Evolutionary conservation across 2,329 filamentous ascomycete genomes (phyloP).

Genomic region (Coniochaeta sp.): DNA sequence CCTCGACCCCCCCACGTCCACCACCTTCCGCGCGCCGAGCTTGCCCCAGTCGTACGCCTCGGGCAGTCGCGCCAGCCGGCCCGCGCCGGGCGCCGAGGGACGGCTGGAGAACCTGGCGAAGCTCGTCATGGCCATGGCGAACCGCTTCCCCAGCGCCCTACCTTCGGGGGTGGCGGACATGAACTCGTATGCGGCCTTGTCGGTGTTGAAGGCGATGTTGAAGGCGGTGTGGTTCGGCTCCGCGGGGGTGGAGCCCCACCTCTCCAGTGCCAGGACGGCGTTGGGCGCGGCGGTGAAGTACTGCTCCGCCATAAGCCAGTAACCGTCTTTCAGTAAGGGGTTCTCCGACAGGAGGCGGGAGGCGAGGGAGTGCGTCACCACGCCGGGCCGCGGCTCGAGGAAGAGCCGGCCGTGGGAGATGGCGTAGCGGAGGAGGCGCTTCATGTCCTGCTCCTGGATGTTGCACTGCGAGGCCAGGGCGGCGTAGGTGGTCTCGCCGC

Average conservation of each 20-base stretch:
- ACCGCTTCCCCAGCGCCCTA: background rate
- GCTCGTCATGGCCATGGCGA: constrained; percentile 4
- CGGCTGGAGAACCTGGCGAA: constrained; percentile 1
- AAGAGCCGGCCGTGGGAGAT: constrained; percentile 2
- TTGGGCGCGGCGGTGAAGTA: background rate
- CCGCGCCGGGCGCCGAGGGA: background rate
- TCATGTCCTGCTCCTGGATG: background rate
- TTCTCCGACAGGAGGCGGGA: background rate
- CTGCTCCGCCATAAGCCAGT: constrained; percentile 1
- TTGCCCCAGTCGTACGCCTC: background rate
- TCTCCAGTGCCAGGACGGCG: constrained; percentile 3
- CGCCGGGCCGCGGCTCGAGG: background rate
- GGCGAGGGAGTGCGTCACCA: background rate
- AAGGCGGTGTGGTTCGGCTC: constrained; percentile 7
- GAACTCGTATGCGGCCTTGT: constrained; percentile 1
- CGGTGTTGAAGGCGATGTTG: background rate
- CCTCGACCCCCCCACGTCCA: constrained; percentile 6
- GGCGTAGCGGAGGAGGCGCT: constrained; percentile 4
- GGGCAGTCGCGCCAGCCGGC: constrained; percentile 1
- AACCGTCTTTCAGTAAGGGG: background rate
- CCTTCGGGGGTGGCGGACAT: background rate
- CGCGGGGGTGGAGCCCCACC: background rate
- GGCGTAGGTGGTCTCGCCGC: background rate
- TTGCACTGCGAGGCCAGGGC: background rate
- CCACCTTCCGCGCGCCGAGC: constrained; percentile 3